Base-by-base conservation (phyloP, 495 filamentous ascomycete genomes). In the Xylaria cubensis region DNA sequence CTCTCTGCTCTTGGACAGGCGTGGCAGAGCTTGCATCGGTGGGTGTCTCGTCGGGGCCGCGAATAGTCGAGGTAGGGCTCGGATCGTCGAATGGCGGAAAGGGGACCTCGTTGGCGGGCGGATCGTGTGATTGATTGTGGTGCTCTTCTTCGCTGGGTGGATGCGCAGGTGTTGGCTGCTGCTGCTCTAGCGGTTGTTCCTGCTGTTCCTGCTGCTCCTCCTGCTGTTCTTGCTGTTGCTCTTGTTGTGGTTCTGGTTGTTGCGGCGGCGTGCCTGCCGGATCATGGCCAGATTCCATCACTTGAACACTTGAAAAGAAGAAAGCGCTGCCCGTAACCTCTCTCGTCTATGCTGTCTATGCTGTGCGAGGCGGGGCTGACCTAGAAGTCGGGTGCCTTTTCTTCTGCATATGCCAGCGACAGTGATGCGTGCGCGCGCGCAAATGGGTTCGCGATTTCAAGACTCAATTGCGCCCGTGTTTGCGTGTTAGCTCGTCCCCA, bases 191-290 rank as follows among this genome's bases (percentile, higher is more conserved):
- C 21, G 66, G 21, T n/a, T 3, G 8, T 24, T 36, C 36, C 32
- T 4, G 15, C n/a, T 32, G 44, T 10, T 3, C 13, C 9, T 44
- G 62, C 4, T 13, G 41, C 8, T 13, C 41, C 0, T 50, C 19
- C 8, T 50, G 62, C 4, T 50, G 46, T 19, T 50, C 17, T n/a
- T n/a, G 46, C 46, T 36, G 9, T 6, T 13, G 10, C 15, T 44
- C n/a, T n/a, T 50, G 46, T 21, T n/a, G 17, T 21, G 3, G 13
- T 63, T 12, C 1, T 46, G 12, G 13, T 44, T 12, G 7, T 12
- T 8, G 69, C 59, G 48, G 68, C 68, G 68, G 69, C 50, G 26
- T 17, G 48, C 70, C 70, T 59, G 70, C 70, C 63, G 26, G 10
- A 13, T 15, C 53, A 19, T 44, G 63, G n/a, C 41, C 63, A 61